Evolutionary conservation across 2,329 filamentous ascomycete genomes (phyloP), one percentile per base, ranked within the genome.

Genomic region (Sporothrix protearum): DNA sequence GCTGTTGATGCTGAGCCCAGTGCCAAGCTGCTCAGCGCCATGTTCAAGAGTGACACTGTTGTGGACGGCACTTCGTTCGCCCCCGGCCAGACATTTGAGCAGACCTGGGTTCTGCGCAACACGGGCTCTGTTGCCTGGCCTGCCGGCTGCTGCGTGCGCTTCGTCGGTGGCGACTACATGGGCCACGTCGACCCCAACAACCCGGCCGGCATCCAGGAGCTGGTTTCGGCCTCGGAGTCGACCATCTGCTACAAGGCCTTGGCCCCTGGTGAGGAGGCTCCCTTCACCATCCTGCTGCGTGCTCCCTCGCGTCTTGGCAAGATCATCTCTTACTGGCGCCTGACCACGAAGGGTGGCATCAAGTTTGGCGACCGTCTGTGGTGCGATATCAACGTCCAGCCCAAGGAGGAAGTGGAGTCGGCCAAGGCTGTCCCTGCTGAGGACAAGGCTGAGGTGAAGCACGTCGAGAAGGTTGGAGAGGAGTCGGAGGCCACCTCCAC

Each of bases 81-180:
- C 51, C 88, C 91, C 4, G 91, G 91, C 78, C 85, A 89, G 70
- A 87, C 90, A 42, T 97, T 99, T 78, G 88, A 92, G 76, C 94
- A 99, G 81, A 93, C 92, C 1, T 99, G 96, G 96, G 91, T 92
- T 69, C 86, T 99, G 53, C 90, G 90, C 77, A 99, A 99, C 79
- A 90, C 91, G 25, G 95, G 96, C 36, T 88, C 88, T 12, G 82
- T 85, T 67, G 81, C 89, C 14, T 99, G 96, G 96, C 96, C 96
- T 49, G 88, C 90, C 71, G 96, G 94, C 73, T 97, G 93, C 84
- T 91, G 90, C 71, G 92, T 98, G 76, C 93, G 92, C 81, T 97
- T 93, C 78, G 91, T 96, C 72, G 94, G 95, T 72, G 96, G 96
- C 68, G 95, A 98, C 80, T 94, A 95, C 82, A 98, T 99, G 96